Evolutionary conservation across 306 rosid genomes (phyloP).

Genomic region (Ceratonia siliqua): DNA sequence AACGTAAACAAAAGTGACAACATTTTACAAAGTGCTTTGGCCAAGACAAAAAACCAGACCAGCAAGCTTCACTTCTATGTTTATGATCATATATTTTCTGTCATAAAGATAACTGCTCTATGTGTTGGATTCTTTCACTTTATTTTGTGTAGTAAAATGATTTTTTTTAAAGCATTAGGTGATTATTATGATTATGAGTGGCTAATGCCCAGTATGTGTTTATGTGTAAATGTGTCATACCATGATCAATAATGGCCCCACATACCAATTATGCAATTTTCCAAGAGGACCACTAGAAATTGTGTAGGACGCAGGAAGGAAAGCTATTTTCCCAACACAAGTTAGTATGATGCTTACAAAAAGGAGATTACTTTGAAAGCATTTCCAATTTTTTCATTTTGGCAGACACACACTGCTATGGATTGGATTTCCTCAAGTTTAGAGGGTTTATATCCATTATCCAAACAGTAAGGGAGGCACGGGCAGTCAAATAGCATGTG

Average conservation of each 20-base stretch:
- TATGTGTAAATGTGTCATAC: not conserved
- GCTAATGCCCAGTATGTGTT: not conserved
- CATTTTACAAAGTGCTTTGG: slow-evolving; percentile 22
- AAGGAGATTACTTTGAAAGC: not conserved
- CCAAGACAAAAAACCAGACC: not conserved
- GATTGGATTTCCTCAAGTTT: not conserved
- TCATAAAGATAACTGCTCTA: not conserved
- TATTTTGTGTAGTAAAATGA: not conserved
- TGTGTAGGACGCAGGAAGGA: slow-evolving; percentile 6
- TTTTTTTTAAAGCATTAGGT: not conserved
- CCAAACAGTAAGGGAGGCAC: too few species aligned
- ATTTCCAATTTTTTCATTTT: not conserved
- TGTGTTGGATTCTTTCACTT: slow-evolving; percentile 32
- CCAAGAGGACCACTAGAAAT: slow-evolving; percentile 15
- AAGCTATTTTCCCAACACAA: slow-evolving; percentile 5
- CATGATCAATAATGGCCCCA: not conserved
- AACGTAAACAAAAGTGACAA: not conserved
- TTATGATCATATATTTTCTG: not conserved
- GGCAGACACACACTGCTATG: not conserved
- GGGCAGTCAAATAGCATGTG: slow-evolving; percentile 5
- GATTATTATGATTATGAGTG: not conserved
- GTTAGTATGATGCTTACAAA: not conserved
- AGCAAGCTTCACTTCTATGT: slow-evolving; percentile 9
- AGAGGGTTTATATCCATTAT: too few species aligned
- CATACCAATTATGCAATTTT: not conserved